These are phyloP conservation scores for Cyberlindnera mrakii DNA, from an alignment of 805 yeast genomes.

Conservation along the genomic window DNA sequence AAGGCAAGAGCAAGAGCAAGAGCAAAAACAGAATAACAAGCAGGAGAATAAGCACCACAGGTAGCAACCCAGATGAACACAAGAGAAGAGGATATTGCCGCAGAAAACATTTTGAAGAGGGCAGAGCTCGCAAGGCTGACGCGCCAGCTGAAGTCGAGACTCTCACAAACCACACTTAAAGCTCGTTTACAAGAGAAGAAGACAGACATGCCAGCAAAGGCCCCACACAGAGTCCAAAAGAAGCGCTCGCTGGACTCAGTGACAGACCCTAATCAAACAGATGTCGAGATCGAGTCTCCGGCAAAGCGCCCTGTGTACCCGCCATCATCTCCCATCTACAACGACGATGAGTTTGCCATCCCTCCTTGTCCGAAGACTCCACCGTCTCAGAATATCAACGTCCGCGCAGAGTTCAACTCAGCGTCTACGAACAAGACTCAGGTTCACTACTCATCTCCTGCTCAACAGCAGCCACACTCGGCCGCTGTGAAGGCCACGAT, in stretches of 20 bases:
- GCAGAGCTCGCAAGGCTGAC: slow-evolving; percentile 42
- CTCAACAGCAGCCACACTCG: slow-evolving; percentile 6
- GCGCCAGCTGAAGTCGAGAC: slow-evolving; percentile 35
- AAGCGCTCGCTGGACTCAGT: slow-evolving; percentile 17
- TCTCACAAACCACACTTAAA: slow-evolving; percentile 35
- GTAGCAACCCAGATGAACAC: slow-evolving; percentile 5
- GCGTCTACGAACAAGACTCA: slow-evolving; percentile 24
- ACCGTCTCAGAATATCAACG: slow-evolving; percentile 21
- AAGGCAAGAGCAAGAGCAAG: too few species aligned
- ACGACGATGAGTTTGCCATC: slow-evolving; percentile 15
- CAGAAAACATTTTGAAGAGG: slow-evolving; percentile 37
- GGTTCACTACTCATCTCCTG: slow-evolving; percentile 16
- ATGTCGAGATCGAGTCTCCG: slow-evolving; percentile 19
- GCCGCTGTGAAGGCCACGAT: slow-evolving; percentile 6
- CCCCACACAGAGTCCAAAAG: slow-evolving; percentile 7
- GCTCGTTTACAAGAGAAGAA: slow-evolving; percentile 15
- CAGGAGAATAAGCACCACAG: not conserved
- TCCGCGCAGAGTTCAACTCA: slow-evolving; percentile 21
- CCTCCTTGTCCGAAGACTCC: slow-evolving; percentile 22
- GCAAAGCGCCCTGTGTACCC: slow-evolving; percentile 14
- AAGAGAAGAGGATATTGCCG: slow-evolving; percentile 33
- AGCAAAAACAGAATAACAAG: not conserved
- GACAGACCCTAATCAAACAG: slow-evolving; percentile 18
- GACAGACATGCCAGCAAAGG: slow-evolving; percentile 1
- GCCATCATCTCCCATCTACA: slow-evolving; percentile 23